phyloP scores from a whole-genome alignment of 805 yeast genomes.

The Candida succiphila region DNA sequence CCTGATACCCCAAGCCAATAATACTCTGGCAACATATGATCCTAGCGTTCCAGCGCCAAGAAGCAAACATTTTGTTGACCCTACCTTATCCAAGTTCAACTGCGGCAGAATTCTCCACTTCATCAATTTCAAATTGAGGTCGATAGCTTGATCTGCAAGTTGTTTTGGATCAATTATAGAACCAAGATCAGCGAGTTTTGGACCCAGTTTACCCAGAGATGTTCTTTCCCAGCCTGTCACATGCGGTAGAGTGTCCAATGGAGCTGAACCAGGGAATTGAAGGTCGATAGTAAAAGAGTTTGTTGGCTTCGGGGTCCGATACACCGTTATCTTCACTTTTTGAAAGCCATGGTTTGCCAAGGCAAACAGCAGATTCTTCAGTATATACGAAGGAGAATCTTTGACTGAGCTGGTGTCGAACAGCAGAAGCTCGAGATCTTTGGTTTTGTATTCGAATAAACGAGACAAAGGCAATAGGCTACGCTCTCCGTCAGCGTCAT shows the following conservation, averaged over 20 bases:
- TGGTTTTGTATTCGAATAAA: constrained; percentile 3
- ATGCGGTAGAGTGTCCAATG: constrained; percentile 23
- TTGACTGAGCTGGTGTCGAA: constrained; percentile 16
- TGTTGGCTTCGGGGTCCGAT: constrained; percentile 20
- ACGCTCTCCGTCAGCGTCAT: constrained; percentile 2
- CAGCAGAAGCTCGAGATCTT: constrained; percentile 9
- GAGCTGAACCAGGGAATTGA: neutral
- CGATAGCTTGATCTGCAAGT: constrained; percentile 86
- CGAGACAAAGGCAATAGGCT: constrained; percentile 4
- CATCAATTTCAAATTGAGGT: constrained; percentile 84
- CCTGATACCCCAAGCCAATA: constrained; percentile 92
- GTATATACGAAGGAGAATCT: constrained; percentile 10
- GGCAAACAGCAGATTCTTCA: constrained; percentile 18
- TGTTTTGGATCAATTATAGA: constrained; percentile 71
- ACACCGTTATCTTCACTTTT: constrained; percentile 27
- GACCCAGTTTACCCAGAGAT: constrained; percentile 58
- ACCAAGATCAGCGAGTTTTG: constrained; percentile 78
- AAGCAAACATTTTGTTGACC: constrained; percentile 53
- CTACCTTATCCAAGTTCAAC: constrained; percentile 57
- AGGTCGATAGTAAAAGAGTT: constrained; percentile 21
- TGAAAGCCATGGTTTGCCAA: constrained; percentile 23
- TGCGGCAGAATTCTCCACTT: constrained; percentile 93
- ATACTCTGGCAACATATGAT: constrained; percentile 75
- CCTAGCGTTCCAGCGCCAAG: constrained; percentile 98
- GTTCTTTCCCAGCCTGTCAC: constrained; percentile 90